Evolutionary conservation across 129 eudicot species (phyloP).

Genomic region (Logfia minima): DNA sequence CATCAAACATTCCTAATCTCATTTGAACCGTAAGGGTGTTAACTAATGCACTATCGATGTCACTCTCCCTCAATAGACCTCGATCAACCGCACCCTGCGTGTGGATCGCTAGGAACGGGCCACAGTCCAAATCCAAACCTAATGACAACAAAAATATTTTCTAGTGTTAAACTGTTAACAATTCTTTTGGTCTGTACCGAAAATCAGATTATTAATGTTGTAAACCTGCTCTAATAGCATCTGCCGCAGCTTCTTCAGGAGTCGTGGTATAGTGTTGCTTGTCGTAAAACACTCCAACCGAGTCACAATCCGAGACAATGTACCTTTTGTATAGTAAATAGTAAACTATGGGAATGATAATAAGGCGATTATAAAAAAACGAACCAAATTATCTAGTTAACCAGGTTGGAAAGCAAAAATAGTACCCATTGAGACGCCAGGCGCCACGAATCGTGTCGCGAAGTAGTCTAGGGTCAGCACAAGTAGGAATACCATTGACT

Average conservation of each 20-base stretch:
- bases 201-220: background rate
- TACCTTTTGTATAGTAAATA: constrained; percentile 29
- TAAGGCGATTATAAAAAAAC: background rate
- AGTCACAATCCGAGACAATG: constrained; percentile 89
- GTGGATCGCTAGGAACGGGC: constrained; percentile 64
- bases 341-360: background rate
- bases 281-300: constrained; percentile 72
- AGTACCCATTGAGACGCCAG: constrained; percentile 76
- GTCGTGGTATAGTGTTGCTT: constrained; percentile 83
- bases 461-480: constrained; percentile 89
- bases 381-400: constrained; percentile 7
- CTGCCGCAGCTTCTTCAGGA: constrained; percentile 89
- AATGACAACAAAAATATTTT: background rate
- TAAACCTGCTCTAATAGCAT: constrained; percentile 83
- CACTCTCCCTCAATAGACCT: constrained; percentile 61
- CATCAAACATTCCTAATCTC: constrained; percentile 95
- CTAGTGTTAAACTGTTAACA: background rate
- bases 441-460: constrained; percentile 67
- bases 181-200: background rate
- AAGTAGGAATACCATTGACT: constrained; percentile 89
- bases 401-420: background rate
- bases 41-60: constrained; percentile 49
- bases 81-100: constrained; percentile 59
- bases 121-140: constrained; percentile 98
- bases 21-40: constrained; percentile 73